Conservation (phyloP, 805 yeast genomes). For the Saccharomyces jurei region DNA sequence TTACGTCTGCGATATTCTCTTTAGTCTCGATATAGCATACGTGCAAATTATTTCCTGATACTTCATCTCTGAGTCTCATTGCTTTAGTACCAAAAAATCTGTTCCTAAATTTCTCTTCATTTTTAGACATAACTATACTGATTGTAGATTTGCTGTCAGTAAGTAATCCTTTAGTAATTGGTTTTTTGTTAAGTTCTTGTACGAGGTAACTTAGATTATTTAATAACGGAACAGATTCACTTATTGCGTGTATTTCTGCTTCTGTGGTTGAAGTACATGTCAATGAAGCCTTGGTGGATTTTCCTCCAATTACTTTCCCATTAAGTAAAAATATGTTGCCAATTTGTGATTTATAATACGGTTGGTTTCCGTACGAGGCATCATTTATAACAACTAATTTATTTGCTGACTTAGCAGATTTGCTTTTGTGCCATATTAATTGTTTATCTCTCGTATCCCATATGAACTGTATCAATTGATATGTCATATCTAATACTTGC, state of each 20-base stretch:
- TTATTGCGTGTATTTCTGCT: neutral
- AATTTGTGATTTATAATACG: constrained; percentile 3
- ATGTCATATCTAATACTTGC: constrained; percentile 1
- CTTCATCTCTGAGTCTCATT: constrained; percentile 3
- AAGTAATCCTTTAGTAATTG: neutral
- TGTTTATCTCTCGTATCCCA: constrained; percentile 4
- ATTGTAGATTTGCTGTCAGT: constrained; percentile 2
- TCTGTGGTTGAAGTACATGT: neutral
- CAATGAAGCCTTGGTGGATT: neutral
- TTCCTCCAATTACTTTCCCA: neutral
- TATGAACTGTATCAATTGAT: constrained; percentile 1
- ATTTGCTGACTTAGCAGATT: neutral
- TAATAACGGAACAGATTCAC: neutral
- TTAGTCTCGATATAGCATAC: constrained; percentile 2
- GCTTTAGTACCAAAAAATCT: constrained; percentile 6
- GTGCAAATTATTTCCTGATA: neutral
- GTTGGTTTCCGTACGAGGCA: constrained; percentile 4
- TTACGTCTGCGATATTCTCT: constrained; percentile 1
- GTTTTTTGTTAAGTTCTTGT: neutral
- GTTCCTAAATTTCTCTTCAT: constrained; percentile 1
- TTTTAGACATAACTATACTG: neutral
- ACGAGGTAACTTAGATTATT: neutral
- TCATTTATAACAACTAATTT: neutral
- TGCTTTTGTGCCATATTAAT: constrained; percentile 4
- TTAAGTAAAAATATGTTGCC: neutral